Conservation (phyloP, 257 asterid species). For the Solanum etuberosum region DNA sequence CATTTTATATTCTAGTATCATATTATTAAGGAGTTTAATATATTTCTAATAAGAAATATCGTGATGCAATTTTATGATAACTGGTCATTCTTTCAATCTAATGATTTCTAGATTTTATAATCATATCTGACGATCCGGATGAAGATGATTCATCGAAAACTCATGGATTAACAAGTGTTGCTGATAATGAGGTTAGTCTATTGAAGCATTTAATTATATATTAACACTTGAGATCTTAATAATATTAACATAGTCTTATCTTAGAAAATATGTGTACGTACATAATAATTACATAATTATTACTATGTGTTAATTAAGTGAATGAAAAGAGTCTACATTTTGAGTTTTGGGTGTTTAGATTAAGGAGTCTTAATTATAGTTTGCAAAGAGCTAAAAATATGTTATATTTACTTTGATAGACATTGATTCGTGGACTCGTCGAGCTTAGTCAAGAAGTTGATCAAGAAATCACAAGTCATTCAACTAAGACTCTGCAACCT, state of each 20-base stretch:
- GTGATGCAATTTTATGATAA: background rate
- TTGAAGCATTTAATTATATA: background rate
- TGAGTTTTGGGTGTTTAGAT: background rate
- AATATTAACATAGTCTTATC: background rate
- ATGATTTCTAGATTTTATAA: background rate
- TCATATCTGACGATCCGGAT: background rate
- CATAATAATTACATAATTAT: background rate
- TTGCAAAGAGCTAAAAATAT: background rate
- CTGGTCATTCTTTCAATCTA: background rate
- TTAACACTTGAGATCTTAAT: background rate
- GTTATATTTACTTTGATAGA: background rate
- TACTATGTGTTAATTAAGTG: background rate
- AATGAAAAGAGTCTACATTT: background rate
- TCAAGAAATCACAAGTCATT: background rate
- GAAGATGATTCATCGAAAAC: background rate
- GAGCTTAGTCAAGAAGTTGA: background rate
- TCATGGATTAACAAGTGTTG: background rate
- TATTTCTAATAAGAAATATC: background rate
- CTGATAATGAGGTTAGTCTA: background rate
- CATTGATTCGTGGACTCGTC: rapidly evolving
- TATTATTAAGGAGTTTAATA: background rate
- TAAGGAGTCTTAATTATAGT: background rate
- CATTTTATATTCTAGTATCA: background rate
- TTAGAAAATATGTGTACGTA: background rate
- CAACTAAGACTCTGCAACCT: background rate